Evolutionary conservation across 805 yeast genomes (phyloP).

Genomic region (Candida rishiriensis): DNA sequence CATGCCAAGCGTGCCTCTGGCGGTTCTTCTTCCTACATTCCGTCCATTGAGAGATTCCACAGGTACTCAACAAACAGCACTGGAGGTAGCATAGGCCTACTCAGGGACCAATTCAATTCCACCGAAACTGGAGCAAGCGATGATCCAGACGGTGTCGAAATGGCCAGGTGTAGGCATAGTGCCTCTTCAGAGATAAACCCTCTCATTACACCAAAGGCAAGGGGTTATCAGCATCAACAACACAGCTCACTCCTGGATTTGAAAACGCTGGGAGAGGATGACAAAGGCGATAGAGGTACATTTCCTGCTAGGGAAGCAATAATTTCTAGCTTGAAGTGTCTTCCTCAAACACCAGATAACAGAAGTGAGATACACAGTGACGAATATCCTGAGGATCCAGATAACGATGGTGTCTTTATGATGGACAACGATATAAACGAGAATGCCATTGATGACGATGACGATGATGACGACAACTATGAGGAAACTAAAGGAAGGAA

Average conservation of each 20-base stretch:
- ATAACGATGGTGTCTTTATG: conserved; percentile 4
- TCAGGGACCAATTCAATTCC: conserved; percentile 1
- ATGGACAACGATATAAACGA: conserved; percentile 10
- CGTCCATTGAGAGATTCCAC: conserved; percentile 11
- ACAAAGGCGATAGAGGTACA: conserved; percentile 1
- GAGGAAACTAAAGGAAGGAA: background rate
- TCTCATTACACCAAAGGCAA: background rate
- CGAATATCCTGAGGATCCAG: conserved; percentile 6
- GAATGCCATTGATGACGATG: conserved; percentile 14
- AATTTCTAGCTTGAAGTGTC: conserved; percentile 38
- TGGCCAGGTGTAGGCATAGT: background rate
- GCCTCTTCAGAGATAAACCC: background rate
- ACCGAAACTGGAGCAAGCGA: no score
- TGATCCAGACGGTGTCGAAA: background rate
- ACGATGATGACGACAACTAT: conserved; percentile 5
- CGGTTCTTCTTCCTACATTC: no score
- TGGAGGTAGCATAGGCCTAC: background rate
- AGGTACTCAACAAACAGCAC: conserved; percentile 20
- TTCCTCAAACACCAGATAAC: conserved; percentile 7
- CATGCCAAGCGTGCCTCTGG: background rate
- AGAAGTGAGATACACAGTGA: conserved; percentile 11
- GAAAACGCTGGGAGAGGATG: conserved; percentile 13
- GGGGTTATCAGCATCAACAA: conserved; percentile 7
- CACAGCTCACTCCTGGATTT: conserved; percentile 21
- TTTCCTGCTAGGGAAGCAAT: conserved; percentile 27